Percentiles rank a stretch among this genome's conserved stretches.
Conservation (phyloP, 352 stramenopile genomes). For the Phytophthora fragariae region DNA sequence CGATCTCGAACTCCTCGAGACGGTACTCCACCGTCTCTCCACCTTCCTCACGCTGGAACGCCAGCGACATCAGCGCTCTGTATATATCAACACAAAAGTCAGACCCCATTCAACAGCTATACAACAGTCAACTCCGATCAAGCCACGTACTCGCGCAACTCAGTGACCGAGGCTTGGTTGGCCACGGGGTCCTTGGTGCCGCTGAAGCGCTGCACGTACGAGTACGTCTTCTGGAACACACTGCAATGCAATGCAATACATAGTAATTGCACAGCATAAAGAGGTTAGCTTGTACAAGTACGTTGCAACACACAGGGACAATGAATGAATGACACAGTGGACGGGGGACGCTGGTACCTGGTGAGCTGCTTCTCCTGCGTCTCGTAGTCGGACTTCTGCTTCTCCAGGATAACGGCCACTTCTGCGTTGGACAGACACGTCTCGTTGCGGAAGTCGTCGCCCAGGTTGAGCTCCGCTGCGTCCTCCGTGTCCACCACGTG, state of each 20-base stretch:
- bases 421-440: slow-evolving; percentile 92
- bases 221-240: slow-evolving; percentile 93
- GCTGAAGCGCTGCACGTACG: slow-evolving; percentile 92
- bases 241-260: slow-evolving; percentile 35
- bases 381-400: slow-evolving; percentile 92
- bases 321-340: slow-evolving; percentile 2
- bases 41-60: slow-evolving; percentile 83
- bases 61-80: slow-evolving; percentile 87
- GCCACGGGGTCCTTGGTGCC: slow-evolving; percentile 92
- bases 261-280: not conserved
- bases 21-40: slow-evolving; percentile 76
- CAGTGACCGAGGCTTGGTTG: slow-evolving; percentile 91
- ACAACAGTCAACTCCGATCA: not conserved
- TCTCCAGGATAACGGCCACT: slow-evolving; percentile 91
- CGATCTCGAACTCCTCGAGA: slow-evolving; percentile 92
- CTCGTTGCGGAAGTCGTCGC: slow-evolving; percentile 90
- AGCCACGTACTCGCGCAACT: slow-evolving; percentile 82
- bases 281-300: not conserved
- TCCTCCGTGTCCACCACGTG: slow-evolving; percentile 92
- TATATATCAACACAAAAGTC: not conserved
- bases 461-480: slow-evolving; percentile 89
- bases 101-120: not conserved
- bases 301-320: not conserved
- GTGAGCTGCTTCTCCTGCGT: slow-evolving; percentile 92
- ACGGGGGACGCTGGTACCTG: slow-evolving; percentile 44